These are phyloP conservation scores for Gossypioides kirkii DNA, from an alignment of 345 rosid species.

Conservation along the genomic window DNA sequence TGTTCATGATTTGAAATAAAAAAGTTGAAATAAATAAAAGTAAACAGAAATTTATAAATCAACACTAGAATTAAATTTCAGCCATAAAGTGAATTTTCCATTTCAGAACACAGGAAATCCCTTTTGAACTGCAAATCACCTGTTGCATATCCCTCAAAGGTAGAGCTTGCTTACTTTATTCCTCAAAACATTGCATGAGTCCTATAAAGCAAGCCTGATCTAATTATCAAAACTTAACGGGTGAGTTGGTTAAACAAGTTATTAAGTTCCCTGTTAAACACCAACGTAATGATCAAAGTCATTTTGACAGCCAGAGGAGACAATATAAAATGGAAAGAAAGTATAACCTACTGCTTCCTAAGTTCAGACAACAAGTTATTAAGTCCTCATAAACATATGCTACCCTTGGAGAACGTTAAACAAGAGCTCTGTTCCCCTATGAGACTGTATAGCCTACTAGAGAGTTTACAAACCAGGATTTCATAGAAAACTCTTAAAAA, in stretches of 20 bases:
- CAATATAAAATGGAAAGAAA: background rate
- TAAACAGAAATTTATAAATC: background rate
- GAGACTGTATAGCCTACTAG: background rate
- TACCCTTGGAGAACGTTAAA: background rate
- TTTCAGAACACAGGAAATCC: conserved; percentile 12
- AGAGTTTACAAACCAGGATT: conserved; percentile 8
- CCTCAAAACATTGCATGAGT: conserved; percentile 19
- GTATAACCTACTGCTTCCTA: background rate
- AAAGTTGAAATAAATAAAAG: background rate
- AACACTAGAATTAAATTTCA: conserved; percentile 1
- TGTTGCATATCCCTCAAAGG: conserved; percentile 15
- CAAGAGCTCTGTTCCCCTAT: background rate
- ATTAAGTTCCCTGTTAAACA: background rate
- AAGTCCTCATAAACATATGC: conserved; percentile 2
- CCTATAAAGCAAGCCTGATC: conserved; percentile 17
- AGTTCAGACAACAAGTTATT: conserved; percentile 2
- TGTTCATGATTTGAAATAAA: conserved; percentile 12
- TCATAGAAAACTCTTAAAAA: background rate
- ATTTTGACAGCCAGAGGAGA: conserved; percentile 2
- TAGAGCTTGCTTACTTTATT: conserved; percentile 16
- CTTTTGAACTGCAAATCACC: conserved; percentile 18
- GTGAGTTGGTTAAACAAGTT: conserved; percentile 7
- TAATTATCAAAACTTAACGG: conserved; percentile 23
- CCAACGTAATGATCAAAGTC: background rate
- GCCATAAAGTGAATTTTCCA: conserved; percentile 1